Conservation (phyloP, 306 rosid genomes). For the Amphicarpaea edgeworthii region DNA sequence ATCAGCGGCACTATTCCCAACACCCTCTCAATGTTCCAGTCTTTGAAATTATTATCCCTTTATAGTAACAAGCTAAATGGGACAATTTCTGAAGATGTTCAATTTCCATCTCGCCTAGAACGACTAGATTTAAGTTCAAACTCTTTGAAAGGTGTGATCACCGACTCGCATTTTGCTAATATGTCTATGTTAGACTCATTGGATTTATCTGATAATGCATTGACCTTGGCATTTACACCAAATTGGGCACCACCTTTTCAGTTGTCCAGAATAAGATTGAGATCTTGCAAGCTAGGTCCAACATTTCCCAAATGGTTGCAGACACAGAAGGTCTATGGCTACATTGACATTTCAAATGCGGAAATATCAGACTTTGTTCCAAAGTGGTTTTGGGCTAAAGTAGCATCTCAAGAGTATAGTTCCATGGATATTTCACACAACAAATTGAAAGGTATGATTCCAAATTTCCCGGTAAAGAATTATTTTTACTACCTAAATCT, state of each 20-base stretch:
- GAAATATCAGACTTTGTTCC: neutral
- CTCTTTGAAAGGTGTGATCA: slow-evolving; percentile 20
- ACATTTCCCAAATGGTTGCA: slow-evolving; percentile 38
- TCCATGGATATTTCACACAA: neutral
- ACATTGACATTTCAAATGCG: slow-evolving; percentile 25
- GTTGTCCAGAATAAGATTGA: accelerated
- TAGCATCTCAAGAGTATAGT: accelerated
- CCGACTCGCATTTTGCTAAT: slow-evolving; percentile 18
- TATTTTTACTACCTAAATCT: neutral
- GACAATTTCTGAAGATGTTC: neutral
- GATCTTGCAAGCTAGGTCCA: slow-evolving; percentile 40
- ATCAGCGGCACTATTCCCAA: slow-evolving; percentile 2
- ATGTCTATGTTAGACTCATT: accelerated
- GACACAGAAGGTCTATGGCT: too few relatives aligned
- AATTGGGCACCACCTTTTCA: slow-evolving; percentile 36
- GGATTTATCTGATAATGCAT: neutral
- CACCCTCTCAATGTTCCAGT: neutral
- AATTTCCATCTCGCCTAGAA: neutral
- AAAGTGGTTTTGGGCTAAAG: slow-evolving; percentile 22
- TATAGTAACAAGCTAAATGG: neutral
- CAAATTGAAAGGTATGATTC: neutral
- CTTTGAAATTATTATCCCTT: neutral
- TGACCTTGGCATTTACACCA: neutral
- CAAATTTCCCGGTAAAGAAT: neutral
- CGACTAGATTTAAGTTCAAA: neutral